Evolutionary conservation across 306 rosid genomes (phyloP), one percentile per base, ranked within the genome.

Genomic region (Senna siamea): DNA sequence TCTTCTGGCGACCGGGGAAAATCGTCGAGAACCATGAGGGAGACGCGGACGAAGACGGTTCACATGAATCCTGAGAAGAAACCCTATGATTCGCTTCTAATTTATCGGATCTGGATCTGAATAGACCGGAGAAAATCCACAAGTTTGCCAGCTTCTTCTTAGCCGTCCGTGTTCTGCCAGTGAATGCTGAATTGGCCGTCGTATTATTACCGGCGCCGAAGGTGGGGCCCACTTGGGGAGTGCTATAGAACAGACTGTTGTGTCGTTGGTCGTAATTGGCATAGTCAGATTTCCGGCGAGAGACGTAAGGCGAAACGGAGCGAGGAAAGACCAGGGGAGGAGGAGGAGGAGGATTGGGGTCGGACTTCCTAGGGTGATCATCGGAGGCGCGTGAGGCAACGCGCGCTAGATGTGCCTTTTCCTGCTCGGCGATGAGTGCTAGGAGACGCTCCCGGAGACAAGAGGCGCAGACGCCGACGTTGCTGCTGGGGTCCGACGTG

Each of bases 261-360:
- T 64, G 85, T 34, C 64, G 81, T 68, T 62, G 63, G 34, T 51
- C 61, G 26, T 57, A 20, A 46, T 78, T 53, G 6, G 84, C 35
- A 41, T 70, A 85, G 44, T 88, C 94, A 0, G 97, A 88, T 77
- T 95, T 95, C 44, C 91, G 80, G 30, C 93, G 94, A 43, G 94
- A 82, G 15, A 85, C 96, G 53, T 92, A 87, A 7, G 99, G 97
- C 8, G 97, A 94, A 28, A 90, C 99, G 0, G 99, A 94, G 72
- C 92, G 97, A 57, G 97, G 96, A 73, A 94, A 94, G 14, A 83
- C 61, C 4, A 80, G 56, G 6, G 90, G 89, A 17, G 89, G 86
- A 0, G 89, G 86, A 20, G 89, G 86, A 0, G 89, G 86, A 0
- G 82, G 79, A 48, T 70, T 84, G 5, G 87, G 35, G 75, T 90